Percentiles rank a stretch among this genome's conserved stretches.
phyloP scores from a whole-genome alignment of 2,329 filamentous ascomycete genomes.

The Chaetomiaceae sp. region DNA sequence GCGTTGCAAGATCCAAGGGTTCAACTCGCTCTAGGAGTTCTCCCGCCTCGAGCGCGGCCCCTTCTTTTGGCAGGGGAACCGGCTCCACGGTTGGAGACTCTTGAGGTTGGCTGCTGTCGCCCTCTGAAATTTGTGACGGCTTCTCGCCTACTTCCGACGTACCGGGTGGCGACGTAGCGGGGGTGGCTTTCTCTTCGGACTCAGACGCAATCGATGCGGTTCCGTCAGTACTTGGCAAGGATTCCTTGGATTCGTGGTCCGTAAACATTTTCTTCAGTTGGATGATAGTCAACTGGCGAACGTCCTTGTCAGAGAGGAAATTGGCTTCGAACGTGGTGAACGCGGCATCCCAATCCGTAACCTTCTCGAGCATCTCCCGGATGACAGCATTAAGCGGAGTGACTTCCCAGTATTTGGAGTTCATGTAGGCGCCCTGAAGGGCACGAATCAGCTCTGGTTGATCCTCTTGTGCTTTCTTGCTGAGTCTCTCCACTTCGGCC shows the following conservation, averaged over 20 bases:
- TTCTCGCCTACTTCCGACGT: constrained; percentile 25
- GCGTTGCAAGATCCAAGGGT: constrained; percentile 47
- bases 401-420: constrained; percentile 93
- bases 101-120: constrained; percentile 14
- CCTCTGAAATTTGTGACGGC: constrained; percentile 22
- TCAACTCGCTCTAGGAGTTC: constrained; percentile 44
- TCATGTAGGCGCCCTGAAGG: constrained; percentile 85
- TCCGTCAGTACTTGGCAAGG: constrained; percentile 66
- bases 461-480: constrained; percentile 78
- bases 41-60: constrained; percentile 19
- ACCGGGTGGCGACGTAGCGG: constrained; percentile 35
- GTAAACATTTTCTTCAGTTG: constrained; percentile 94
- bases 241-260: constrained; percentile 79
- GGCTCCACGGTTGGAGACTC: constrained; percentile 17
- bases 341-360: constrained; percentile 85
- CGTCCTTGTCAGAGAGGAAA: constrained; percentile 95
- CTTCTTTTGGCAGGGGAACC: constrained; percentile 16
- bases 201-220: constrained; percentile 35
- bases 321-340: constrained; percentile 90
- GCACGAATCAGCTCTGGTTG: constrained; percentile 68
- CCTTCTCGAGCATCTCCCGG: constrained; percentile 86
- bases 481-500: constrained; percentile 72
- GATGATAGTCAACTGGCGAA: constrained; percentile 82
- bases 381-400: constrained; percentile 88
- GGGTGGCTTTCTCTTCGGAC: constrained; percentile 43